Conservation (phyloP, 129 eudicot species). For the Pittosporum tobira region DNA sequence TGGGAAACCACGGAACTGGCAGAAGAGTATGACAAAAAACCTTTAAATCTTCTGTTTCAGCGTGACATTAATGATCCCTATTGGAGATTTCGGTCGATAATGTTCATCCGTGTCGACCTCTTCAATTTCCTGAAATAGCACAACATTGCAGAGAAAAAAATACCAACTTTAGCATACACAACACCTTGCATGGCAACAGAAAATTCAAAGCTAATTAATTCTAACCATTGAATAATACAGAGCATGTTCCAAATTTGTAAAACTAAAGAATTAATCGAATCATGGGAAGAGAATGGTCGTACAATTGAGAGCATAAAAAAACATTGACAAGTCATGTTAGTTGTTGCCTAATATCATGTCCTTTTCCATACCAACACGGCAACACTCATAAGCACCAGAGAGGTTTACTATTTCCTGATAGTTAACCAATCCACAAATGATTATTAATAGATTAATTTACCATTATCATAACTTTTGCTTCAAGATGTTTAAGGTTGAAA, state of each 20-base stretch:
- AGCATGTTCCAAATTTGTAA: background rate
- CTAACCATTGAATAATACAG: background rate
- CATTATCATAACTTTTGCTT: too few relatives aligned
- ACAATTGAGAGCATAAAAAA: too few relatives aligned
- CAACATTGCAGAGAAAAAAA: conserved; percentile 7
- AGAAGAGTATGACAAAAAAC: background rate
- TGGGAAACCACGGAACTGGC: conserved; percentile 4
- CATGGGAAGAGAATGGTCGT: too few relatives aligned
- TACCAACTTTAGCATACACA: background rate
- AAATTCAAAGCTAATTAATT: background rate
- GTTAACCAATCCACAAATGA: too few relatives aligned
- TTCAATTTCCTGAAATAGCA: conserved; percentile 75
- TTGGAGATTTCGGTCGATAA: conserved; percentile 75
- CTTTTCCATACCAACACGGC: too few relatives aligned
- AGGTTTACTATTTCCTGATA: too few relatives aligned
- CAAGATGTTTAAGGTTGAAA: too few relatives aligned
- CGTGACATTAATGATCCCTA: conserved; percentile 62
- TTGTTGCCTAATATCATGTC: too few relatives aligned
- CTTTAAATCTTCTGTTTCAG: conserved; percentile 48
- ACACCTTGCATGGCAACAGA: background rate
- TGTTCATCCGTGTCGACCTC: conserved; percentile 86
- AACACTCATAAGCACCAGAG: too few relatives aligned
- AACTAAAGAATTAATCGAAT: too few relatives aligned
- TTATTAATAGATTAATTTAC: too few relatives aligned
- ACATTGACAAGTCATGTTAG: too few relatives aligned